A percentile compares a stretch with the other conserved stretches of the same genome.
These are phyloP conservation scores for Tulasnella sp. DNA, from an alignment of 768 basidiomycete genomes.

Conservation along the genomic window DNA sequence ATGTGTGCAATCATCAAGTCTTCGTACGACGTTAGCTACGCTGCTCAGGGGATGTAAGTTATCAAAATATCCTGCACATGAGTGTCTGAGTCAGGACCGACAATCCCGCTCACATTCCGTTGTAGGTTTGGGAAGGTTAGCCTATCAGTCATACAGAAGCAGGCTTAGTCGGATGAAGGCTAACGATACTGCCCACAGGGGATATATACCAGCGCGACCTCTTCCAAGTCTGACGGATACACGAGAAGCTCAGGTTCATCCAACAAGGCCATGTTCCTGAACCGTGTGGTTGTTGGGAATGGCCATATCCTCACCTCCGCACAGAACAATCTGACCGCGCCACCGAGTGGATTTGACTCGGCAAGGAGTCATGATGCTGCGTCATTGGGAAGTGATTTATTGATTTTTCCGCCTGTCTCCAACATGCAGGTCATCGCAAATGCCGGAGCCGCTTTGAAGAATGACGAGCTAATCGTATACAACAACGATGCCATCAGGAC, in stretches of 20 bases:
- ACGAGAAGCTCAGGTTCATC: neutral
- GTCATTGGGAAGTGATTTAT: no score
- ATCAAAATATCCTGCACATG: neutral
- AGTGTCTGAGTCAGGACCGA: neutral
- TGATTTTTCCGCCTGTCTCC: no score
- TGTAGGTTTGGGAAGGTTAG: constrained; percentile 8
- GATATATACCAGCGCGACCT: constrained; percentile 11
- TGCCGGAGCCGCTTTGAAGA: constrained; percentile 42
- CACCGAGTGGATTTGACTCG: constrained; percentile 6
- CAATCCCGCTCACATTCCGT: no score
- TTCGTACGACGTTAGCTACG: constrained; percentile 10
- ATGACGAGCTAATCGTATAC: constrained; percentile 63
- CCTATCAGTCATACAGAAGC: neutral
- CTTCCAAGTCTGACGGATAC: constrained; percentile 9
- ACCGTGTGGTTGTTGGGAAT: constrained; percentile 1
- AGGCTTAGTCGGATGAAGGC: no score
- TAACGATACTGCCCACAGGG: constrained; percentile 35
- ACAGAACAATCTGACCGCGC: neutral
- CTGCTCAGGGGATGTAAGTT: constrained; percentile 4
- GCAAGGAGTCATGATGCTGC: neutral
- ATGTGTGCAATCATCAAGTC: constrained; percentile 5
- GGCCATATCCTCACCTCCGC: constrained; percentile 7
- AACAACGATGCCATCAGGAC: constrained; percentile 60
- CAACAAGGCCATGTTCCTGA: constrained; percentile 10
- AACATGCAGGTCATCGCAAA: constrained; percentile 7